Conservation (phyloP, 345 rosid species). For the Pseudoturritis turrita region DNA sequence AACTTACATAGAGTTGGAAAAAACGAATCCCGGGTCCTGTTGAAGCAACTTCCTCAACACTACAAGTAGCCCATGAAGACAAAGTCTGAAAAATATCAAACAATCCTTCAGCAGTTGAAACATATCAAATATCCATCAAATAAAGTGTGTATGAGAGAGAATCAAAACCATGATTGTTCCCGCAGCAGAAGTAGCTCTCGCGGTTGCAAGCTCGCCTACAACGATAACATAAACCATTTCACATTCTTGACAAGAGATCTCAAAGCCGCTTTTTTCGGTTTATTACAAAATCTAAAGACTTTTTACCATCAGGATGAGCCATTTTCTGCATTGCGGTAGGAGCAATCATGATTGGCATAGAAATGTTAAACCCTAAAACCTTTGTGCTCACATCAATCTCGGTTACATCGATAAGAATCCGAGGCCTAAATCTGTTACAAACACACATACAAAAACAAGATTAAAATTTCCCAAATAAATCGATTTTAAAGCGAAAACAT, state of each 20-base stretch:
- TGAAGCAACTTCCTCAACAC: slow-evolving; percentile 94
- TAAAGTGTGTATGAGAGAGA: slow-evolving; percentile 1
- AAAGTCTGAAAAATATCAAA: slow-evolving; percentile 52
- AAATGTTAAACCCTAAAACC: slow-evolving; percentile 79
- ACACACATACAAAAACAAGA: neutral
- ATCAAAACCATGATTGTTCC: slow-evolving; percentile 78
- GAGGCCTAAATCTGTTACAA: slow-evolving; percentile 72
- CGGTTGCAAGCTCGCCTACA: slow-evolving; percentile 92
- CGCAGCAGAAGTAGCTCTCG: slow-evolving; percentile 86
- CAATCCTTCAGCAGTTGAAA: slow-evolving; percentile 15
- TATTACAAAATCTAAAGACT: neutral
- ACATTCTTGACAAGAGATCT: neutral
- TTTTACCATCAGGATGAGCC: slow-evolving; percentile 83
- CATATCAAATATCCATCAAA: neutral
- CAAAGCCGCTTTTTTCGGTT: neutral
- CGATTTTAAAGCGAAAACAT: neutral
- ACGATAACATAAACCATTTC: neutral
- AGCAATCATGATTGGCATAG: slow-evolving; percentile 98
- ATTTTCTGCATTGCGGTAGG: slow-evolving; percentile 98
- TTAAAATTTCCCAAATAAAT: neutral
- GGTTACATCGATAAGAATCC: slow-evolving; percentile 86
- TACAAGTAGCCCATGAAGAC: slow-evolving; percentile 92
- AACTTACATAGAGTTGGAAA: slow-evolving; percentile 91
- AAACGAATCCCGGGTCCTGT: slow-evolving; percentile 92
- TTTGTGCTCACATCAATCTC: slow-evolving; percentile 67